Evolutionary conservation across 208 protist genomes (phyloP).

Genomic region (Crithidia mellificae): DNA sequence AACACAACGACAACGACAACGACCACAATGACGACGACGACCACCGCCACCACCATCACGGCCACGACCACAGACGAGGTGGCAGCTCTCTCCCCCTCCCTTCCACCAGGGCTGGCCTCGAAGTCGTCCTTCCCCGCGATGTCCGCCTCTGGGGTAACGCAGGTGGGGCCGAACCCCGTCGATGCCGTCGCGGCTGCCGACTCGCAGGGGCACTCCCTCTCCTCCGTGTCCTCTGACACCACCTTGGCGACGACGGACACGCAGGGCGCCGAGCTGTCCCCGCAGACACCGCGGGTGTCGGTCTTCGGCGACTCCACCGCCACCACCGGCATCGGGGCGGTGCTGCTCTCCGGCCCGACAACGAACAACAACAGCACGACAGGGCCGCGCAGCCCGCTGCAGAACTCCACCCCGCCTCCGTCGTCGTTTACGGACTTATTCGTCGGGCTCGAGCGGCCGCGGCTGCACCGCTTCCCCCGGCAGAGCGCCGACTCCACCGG

Average conservation of each 20-base stretch:
- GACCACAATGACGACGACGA: not conserved
- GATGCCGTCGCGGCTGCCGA: not conserved
- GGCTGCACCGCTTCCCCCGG: constrained; percentile 6
- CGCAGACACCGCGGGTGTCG: constrained; percentile 3
- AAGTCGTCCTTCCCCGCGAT: constrained; percentile 16
- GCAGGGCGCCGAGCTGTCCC: not conserved
- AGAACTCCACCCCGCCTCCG: not conserved
- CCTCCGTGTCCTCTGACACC: constrained; percentile 11
- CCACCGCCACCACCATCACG: not conserved
- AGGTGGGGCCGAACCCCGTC: not conserved
- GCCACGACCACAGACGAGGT: constrained; percentile 3
- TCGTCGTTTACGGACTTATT: constrained; percentile 29
- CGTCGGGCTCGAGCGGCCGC: constrained; percentile 27
- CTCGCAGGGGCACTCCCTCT: constrained; percentile 16
- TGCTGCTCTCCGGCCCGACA: not conserved
- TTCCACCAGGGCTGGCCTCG: not conserved
- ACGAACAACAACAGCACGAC: not conserved
- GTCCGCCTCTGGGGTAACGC: constrained; percentile 1
- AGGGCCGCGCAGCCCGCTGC: not conserved
- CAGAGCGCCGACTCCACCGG: constrained; percentile 1
- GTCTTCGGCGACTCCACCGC: not conserved
- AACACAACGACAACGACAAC: too few relatives aligned
- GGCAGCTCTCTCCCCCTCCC: not conserved
- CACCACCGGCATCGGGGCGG: not conserved
- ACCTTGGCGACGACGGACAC: not conserved